Conservation (phyloP, 768 basidiomycete genomes). For the Boletus vinaceobasis region DNA sequence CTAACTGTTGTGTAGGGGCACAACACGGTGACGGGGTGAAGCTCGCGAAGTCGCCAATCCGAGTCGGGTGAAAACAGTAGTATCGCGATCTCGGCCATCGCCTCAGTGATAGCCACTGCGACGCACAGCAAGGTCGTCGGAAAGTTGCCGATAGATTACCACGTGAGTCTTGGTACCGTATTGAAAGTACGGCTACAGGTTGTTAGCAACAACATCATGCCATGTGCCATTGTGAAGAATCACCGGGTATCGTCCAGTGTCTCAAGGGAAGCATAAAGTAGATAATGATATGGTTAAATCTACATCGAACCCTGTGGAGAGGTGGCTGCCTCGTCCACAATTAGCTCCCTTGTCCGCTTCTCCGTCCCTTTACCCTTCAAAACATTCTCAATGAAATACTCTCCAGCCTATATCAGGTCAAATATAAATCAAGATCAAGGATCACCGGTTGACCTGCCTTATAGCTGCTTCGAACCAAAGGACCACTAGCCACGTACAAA, state of each 20-base stretch:
- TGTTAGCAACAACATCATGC: background rate
- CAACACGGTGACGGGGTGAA: background rate
- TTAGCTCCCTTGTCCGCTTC: conserved; percentile 36
- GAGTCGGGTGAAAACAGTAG: too few relatives aligned
- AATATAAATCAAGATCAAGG: background rate
- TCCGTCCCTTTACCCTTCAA: conserved; percentile 56
- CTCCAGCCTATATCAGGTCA: conserved; percentile 68
- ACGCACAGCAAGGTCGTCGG: background rate
- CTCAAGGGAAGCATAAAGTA: background rate
- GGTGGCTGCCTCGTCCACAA: conserved; percentile 20
- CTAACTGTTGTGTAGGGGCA: background rate
- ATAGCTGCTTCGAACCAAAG: conserved; percentile 93
- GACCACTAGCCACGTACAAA: conserved; percentile 95
- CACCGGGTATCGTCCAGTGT: conserved; percentile 3
- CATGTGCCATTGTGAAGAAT: background rate
- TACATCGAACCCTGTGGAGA: conserved; percentile 8
- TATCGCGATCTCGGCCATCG: background rate
- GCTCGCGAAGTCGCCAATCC: background rate
- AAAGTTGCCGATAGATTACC: background rate
- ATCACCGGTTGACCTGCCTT: conserved; percentile 58
- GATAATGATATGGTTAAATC: background rate
- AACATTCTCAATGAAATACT: conserved; percentile 93
- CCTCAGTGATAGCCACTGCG: background rate
- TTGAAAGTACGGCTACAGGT: background rate
- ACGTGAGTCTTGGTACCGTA: too few relatives aligned